phyloP scores from a whole-genome alignment of 164 flowering plant species.

The Liriodendron chinense region DNA sequence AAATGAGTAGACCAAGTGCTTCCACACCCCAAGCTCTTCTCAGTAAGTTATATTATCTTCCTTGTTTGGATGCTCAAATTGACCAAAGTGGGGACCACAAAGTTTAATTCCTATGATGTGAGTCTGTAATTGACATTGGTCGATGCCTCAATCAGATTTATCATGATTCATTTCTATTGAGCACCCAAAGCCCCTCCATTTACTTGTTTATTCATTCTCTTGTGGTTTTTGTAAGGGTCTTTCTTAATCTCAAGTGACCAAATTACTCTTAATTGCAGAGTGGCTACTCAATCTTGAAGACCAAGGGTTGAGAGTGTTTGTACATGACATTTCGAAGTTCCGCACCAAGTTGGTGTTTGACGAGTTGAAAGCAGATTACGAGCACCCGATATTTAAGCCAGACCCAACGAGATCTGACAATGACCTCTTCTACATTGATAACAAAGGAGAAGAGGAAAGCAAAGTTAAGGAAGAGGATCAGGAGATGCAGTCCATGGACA shows the following conservation, averaged over 20 bases:
- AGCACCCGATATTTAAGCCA: constrained; percentile 13
- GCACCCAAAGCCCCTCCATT: neutral
- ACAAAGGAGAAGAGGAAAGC: constrained; percentile 34
- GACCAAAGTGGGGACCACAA: neutral
- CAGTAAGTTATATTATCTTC: constrained; percentile 32
- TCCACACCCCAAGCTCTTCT: constrained; percentile 61
- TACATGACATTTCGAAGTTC: constrained; percentile 28
- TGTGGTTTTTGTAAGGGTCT: too few species aligned
- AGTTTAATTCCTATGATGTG: neutral
- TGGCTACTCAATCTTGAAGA: constrained; percentile 56
- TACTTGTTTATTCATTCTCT: neutral
- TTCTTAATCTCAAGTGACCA: neutral
- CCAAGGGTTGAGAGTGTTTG: constrained; percentile 47
- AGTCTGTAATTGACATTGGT: neutral
- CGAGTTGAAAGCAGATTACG: constrained; percentile 20
- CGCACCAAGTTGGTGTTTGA: constrained; percentile 32
- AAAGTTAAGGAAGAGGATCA: constrained; percentile 22
- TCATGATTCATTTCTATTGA: neutral
- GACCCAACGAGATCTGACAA: constrained; percentile 21
- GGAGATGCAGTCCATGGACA: constrained; percentile 26
- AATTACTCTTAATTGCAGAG: constrained; percentile 21
- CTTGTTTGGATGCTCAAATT: neutral
- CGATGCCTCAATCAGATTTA: neutral
- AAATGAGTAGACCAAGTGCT: constrained; percentile 23
- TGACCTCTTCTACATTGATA: constrained; percentile 44